phyloP scores from a whole-genome alignment of 2,329 filamentous ascomycete genomes.

The Beauveria sp. region DNA sequence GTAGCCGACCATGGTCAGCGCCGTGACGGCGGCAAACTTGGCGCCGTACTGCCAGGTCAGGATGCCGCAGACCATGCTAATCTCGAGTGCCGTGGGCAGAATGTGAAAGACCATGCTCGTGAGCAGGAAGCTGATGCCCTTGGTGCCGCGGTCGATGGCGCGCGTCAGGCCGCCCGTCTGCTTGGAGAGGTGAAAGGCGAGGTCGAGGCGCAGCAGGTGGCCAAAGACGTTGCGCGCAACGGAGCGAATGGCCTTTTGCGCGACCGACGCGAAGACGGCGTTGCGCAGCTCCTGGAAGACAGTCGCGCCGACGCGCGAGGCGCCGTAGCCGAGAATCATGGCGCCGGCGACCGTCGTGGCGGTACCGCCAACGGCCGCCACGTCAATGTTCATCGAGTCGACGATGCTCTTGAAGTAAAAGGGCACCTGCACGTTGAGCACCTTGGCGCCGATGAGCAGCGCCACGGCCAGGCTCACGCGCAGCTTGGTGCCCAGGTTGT shows the following conservation, averaged over 20 bases:
- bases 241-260: slow-evolving; percentile 88
- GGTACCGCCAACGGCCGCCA: slow-evolving; percentile 77
- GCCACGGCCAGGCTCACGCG: slow-evolving; percentile 79
- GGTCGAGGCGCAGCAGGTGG: slow-evolving; percentile 78
- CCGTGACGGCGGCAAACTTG: slow-evolving; percentile 87
- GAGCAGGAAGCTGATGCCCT: slow-evolving; percentile 94
- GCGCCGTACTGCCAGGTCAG: slow-evolving; percentile 91
- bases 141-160: slow-evolving; percentile 93
- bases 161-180: slow-evolving; percentile 92
- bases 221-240: slow-evolving; percentile 91
- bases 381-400: slow-evolving; percentile 95
- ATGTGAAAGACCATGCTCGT: slow-evolving; percentile 99
- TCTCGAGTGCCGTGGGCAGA: slow-evolving; percentile 86
- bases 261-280: slow-evolving; percentile 92
- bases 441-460: slow-evolving; percentile 81
- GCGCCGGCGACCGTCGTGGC: slow-evolving; percentile 82
- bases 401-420: slow-evolving; percentile 99
- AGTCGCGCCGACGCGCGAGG: slow-evolving; percentile 79
- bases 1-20: slow-evolving; percentile 85
- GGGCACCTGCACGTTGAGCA: slow-evolving; percentile 93
- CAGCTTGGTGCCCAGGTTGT: slow-evolving; percentile 63
- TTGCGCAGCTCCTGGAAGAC: slow-evolving; percentile 91
- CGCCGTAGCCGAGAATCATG: slow-evolving; percentile 89
- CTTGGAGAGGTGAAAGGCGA: slow-evolving; percentile 88
- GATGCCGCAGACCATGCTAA: slow-evolving; percentile 91